Conservation (phyloP, 2,329 filamentous ascomycete species). For the Claviceps capensis region DNA sequence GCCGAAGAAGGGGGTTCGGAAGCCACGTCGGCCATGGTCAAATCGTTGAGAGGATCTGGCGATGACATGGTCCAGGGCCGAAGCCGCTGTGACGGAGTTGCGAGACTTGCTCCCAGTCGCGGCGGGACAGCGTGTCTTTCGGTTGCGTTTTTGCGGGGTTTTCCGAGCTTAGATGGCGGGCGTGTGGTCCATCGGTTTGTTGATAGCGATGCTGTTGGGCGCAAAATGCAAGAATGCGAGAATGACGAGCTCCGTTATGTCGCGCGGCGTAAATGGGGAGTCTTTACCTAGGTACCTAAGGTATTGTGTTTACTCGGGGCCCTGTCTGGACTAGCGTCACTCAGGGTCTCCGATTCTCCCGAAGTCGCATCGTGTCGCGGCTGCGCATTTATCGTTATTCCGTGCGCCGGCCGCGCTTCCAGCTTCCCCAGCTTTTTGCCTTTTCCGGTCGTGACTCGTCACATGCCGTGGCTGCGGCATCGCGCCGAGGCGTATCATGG, state of each 20-base stretch:
- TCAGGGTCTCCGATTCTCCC: not conserved
- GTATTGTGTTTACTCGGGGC: constrained; percentile 17
- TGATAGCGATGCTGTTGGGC: not conserved
- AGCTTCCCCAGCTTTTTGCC: too few relatives aligned
- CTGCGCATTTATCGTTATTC: constrained; percentile 7
- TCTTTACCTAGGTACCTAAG: not conserved
- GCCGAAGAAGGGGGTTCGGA: constrained; percentile 22
- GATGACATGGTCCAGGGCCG: constrained; percentile 29
- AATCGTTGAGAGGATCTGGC: constrained; percentile 35
- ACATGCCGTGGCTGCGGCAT: not conserved
- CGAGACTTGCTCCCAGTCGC: constrained; percentile 12
- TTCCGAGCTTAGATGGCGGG: not conserved
- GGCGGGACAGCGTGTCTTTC: not conserved
- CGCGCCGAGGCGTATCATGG: not conserved
- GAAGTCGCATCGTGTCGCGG: not conserved
- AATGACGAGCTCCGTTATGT: not conserved
- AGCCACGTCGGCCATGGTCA: constrained; percentile 18
- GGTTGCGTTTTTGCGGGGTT: constrained; percentile 4
- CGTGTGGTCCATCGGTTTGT: not conserved
- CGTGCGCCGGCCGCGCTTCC: not conserved
- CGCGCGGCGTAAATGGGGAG: constrained; percentile 1
- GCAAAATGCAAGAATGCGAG: not conserved
- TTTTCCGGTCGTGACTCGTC: not conserved
- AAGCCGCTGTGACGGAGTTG: constrained; percentile 9
- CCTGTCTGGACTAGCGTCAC: constrained; percentile 11